phyloP scores from a whole-genome alignment of 2,329 filamentous ascomycete species.

The Xylariaceae sp. region DNA sequence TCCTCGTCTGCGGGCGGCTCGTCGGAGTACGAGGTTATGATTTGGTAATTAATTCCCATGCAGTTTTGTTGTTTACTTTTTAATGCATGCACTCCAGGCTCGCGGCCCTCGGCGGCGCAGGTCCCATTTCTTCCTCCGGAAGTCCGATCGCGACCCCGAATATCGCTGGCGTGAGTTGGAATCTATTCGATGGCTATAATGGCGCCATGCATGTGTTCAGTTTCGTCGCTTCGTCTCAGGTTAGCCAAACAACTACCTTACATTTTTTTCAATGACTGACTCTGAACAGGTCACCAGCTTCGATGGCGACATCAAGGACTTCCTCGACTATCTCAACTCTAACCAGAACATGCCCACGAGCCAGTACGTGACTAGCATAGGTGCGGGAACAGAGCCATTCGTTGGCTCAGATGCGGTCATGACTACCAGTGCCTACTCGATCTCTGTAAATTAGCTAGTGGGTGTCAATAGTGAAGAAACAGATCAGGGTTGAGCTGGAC shows the following conservation, averaged over 20 bases:
- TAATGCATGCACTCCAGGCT: slow-evolving; percentile 13
- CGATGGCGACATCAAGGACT: slow-evolving; percentile 48
- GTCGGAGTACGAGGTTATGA: slow-evolving; percentile 54
- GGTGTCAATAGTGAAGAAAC: neutral
- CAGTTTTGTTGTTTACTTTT: too few species aligned
- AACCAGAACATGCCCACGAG: slow-evolving; percentile 39
- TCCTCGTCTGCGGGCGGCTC: slow-evolving; percentile 39
- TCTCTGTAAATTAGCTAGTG: slow-evolving; percentile 14
- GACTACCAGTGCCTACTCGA: slow-evolving; percentile 30
- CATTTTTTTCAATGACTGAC: neutral
- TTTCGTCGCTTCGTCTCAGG: slow-evolving; percentile 36
- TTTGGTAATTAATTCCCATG: too few species aligned
- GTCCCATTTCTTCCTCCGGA: slow-evolving; percentile 39
- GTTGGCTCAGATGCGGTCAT: slow-evolving; percentile 41
- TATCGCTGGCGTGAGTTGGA: slow-evolving; percentile 47
- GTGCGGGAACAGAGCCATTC: slow-evolving; percentile 18
- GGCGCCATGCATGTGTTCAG: slow-evolving; percentile 52
- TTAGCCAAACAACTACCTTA: neutral
- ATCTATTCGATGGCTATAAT: slow-evolving; percentile 52
- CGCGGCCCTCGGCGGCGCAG: slow-evolving; percentile 27
- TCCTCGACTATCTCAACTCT: slow-evolving; percentile 47
- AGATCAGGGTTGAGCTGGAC: neutral
- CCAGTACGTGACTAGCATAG: slow-evolving; percentile 46
- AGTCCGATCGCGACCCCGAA: slow-evolving; percentile 47
- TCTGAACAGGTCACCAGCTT: slow-evolving; percentile 37